Evolutionary conservation across 768 basidiomycete genomes (phyloP), one percentile per base, ranked within the genome.

Genomic region (Lyophyllum semitale): DNA sequence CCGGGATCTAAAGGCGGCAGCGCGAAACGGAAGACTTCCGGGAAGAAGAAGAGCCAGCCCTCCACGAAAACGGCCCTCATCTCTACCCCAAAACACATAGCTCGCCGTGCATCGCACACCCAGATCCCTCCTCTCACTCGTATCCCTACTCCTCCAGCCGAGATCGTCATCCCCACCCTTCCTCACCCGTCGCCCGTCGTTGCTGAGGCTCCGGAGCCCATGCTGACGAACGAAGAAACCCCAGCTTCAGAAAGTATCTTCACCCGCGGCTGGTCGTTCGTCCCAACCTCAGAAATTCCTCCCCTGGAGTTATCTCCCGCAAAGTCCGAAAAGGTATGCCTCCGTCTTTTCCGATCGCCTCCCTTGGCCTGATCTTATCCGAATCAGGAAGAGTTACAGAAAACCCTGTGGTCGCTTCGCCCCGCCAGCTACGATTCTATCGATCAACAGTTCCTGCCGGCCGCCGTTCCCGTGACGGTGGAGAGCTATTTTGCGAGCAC

Each of bases 251-350:
- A 55, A 4, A 13, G n/a, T 12, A 13, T 29, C 15, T 48, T 52
- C 25, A 51, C 26, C 1, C 22, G 57, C 41, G 29, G 51, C 23
- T 55, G 51, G 47, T 47, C 53, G 18, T 66, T 62, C 38, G 58
- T 66, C 8, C 62, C 69, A 15, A 65, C 60, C 15, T 52, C 53
- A 2, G 59, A 64, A 15, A 68, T 67, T 29, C 68, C 68, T 29
- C 40, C 43, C 23, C 58, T 69, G 23, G 59, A 67, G 35, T 29
- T 67, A 47, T 53, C 56, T 5, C 59, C 57, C 4, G 23, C 33
- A 38, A 59, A 63, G 51, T 25, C 49, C 29, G 57, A 56, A 45
- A 51, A 48, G 53, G 56, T 63, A 44, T 37, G 59, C 53, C 20
- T 51, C n/a, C 22, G 43, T 33, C 18, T 9, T 53, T n/a, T 27